Evolutionary conservation across 306 rosid genomes (phyloP).

Genomic region (Cajanus cajan): DNA sequence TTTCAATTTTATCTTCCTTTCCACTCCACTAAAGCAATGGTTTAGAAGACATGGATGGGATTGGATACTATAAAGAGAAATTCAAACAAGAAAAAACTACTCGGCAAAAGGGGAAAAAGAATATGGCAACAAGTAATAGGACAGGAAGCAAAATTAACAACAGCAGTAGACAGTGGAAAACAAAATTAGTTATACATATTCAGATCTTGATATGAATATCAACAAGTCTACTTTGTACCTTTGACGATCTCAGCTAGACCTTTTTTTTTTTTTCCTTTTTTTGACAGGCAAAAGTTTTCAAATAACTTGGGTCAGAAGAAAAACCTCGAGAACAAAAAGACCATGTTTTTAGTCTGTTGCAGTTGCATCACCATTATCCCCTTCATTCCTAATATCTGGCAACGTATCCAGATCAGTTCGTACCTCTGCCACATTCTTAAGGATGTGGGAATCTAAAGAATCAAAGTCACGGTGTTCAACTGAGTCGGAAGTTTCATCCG

Average conservation of each 20-base stretch:
- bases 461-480: constrained; percentile 58
- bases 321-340: constrained; percentile 9
- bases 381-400: constrained; percentile 52
- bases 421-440: constrained; percentile 43
- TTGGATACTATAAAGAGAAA: neutral
- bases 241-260: constrained; percentile 28
- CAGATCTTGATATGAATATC: constrained; percentile 25
- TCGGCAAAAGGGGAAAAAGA: neutral
- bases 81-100: neutral
- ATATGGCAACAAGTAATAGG: neutral
- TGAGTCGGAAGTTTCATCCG: constrained; percentile 27
- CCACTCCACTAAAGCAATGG: neutral
- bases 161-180: constrained; percentile 17
- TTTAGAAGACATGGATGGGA: neutral
- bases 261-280: too few species aligned
- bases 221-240: constrained; percentile 42
- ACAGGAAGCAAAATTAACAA: neutral
- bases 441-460: constrained; percentile 50
- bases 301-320: constrained; percentile 19
- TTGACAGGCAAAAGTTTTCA: constrained; percentile 22
- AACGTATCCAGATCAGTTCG: constrained; percentile 54
- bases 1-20: neutral
- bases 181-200: constrained; percentile 34
- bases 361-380: constrained; percentile 45
- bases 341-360: constrained; percentile 49